Base-by-base conservation (phyloP, 2,329 filamentous ascomycete species). In the Scopulariopsis brevicaulis region DNA sequence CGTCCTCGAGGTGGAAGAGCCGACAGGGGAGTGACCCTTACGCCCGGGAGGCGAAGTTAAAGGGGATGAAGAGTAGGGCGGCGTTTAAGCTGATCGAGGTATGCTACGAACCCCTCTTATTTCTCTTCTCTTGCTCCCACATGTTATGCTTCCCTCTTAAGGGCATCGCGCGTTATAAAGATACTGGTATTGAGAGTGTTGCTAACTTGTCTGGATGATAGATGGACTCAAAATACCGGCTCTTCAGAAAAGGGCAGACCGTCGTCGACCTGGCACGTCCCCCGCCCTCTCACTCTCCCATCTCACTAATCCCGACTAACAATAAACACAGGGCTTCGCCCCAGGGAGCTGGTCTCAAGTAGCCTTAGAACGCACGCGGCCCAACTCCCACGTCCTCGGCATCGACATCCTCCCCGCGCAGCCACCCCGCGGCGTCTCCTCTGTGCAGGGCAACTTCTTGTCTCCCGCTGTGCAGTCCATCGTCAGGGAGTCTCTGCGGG, bases 401-500 rank as follows among this genome's bases (percentile, higher is more conserved):
- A 93, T 99, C 65, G 94, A 99, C 69, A 81, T 99, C 56, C 90
- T 99, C 63, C 94, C 94, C 4, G 90, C 91, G 0, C 87, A 93
- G 68, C 93, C 95, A 5, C 94, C 94, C 0, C 84, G 82, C 66
- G 94, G 94, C 24, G 91, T 96, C n/a, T 92, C 89, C 32, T 90
- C 90, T 2, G 91, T 99, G 59, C 94, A 99, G 71, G 94, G 95
- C 54, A 89, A 99, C 69, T 97, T 99, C 63, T 76, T 97, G 48
- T 87, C 85, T 6, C 79, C 83, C 0, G 72, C 74, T 2, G 85
- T 96, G n/a, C 88, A 88, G 69, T 79, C 77, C 24, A 82, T 93
- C 69, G 85, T 96, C 46, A 86, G 87, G 68, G 78, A 83, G 5
- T 94, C 92, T 66, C 81, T 99, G 48, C 73, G 78, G 60, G 82